Evolutionary conservation across 345 rosid genomes (phyloP).

Genomic region (Hevea brasiliensis): DNA sequence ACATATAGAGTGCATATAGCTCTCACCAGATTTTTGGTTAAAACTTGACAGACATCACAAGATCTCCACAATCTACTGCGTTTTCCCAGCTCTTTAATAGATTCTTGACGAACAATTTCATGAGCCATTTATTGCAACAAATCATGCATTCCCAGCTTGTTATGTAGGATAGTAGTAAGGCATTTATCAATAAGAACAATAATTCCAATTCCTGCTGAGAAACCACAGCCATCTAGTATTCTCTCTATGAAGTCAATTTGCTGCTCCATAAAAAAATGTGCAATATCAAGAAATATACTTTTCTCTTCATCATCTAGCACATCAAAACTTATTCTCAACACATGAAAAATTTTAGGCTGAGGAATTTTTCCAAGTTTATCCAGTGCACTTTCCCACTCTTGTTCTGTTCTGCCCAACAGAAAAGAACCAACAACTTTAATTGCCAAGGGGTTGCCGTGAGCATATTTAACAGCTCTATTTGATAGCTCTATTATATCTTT

Average conservation of each 20-base stretch:
- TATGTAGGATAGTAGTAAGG: not conserved
- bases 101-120: not conserved
- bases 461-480: not conserved
- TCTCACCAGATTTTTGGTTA: too few relatives aligned
- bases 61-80: not conserved
- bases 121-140: not conserved
- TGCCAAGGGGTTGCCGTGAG: not conserved
- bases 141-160: not conserved
- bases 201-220: too few relatives aligned
- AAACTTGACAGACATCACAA: not conserved
- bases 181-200: not conserved
- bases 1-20: too few relatives aligned
- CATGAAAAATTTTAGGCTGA: too few relatives aligned
- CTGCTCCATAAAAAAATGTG: not conserved
- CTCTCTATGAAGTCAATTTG: not conserved
- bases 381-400: too few relatives aligned
- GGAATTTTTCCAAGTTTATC: too few relatives aligned
- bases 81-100: not conserved
- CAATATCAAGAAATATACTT: constrained; percentile 1
- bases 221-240: not conserved
- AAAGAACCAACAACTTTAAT: too few relatives aligned
- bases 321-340: not conserved
- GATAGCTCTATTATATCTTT: not conserved
- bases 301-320: not conserved
- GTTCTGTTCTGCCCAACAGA: too few relatives aligned